Conservation (phyloP, 2,329 filamentous ascomycete species). For the Xylariaceae sp. region DNA sequence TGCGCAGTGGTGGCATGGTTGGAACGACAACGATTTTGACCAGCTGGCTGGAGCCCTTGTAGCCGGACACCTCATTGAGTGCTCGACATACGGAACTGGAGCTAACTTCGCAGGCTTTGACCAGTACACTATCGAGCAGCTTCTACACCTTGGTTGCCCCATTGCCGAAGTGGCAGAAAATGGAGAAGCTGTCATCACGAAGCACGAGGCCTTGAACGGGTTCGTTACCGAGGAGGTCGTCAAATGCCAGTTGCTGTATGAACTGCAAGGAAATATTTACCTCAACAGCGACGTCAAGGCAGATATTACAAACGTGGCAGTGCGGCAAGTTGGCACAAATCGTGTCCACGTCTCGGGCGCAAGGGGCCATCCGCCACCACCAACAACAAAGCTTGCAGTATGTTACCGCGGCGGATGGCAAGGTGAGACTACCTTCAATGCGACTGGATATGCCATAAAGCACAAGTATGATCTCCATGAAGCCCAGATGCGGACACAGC, state of each 20-base stretch:
- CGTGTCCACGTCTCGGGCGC: slow-evolving; percentile 51
- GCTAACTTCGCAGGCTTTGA: slow-evolving; percentile 61
- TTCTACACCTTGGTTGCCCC: slow-evolving; percentile 46
- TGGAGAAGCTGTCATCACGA: slow-evolving; percentile 46
- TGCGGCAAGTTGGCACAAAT: slow-evolving; percentile 45
- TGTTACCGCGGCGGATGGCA: slow-evolving; percentile 58
- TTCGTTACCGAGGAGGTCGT: slow-evolving; percentile 46
- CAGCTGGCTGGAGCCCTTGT: slow-evolving; percentile 57
- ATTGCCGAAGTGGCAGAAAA: slow-evolving; percentile 47
- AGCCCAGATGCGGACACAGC: slow-evolving; percentile 51
- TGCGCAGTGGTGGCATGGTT: slow-evolving; percentile 62
- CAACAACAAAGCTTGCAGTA: slow-evolving; percentile 59
- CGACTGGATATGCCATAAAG: slow-evolving; percentile 54
- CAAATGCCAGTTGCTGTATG: slow-evolving; percentile 57
- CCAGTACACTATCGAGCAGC: slow-evolving; percentile 43
- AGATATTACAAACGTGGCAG: slow-evolving; percentile 44
- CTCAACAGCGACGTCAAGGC: slow-evolving; percentile 57
- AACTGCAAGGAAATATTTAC: slow-evolving; percentile 55
- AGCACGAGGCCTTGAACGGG: slow-evolving; percentile 45
- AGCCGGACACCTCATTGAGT: slow-evolving; percentile 62
- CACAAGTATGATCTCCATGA: slow-evolving; percentile 59
- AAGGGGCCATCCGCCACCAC: slow-evolving; percentile 52
- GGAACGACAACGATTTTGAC: slow-evolving; percentile 55
- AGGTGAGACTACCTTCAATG: slow-evolving; percentile 52
- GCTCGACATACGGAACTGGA: slow-evolving; percentile 60